A percentile compares a stretch with the other conserved stretches of the same genome.
These are phyloP conservation scores for Xerophyta viscosa DNA, from an alignment of 106 monocot species.

Conservation along the genomic window DNA sequence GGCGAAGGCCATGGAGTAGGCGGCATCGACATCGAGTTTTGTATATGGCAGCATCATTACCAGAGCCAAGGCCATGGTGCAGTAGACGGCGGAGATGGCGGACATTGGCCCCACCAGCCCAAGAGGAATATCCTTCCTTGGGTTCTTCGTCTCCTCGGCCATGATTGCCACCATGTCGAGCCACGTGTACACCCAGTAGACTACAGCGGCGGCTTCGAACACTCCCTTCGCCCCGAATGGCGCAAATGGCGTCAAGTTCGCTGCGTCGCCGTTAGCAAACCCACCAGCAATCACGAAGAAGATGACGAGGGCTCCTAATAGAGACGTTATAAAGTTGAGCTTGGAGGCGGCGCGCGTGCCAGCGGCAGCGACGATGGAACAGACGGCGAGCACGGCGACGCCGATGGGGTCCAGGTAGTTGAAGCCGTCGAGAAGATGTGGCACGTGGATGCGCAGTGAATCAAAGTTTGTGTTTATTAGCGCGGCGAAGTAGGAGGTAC, in stretches of 20 bases:
- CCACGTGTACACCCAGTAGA: constrained; percentile 69
- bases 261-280: constrained; percentile 26
- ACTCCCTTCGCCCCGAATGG: constrained; percentile 61
- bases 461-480: neutral
- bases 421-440: constrained; percentile 20
- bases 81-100: constrained; percentile 55
- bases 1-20: constrained; percentile 62
- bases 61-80: constrained; percentile 62
- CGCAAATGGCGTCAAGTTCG: constrained; percentile 50
- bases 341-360: constrained; percentile 40
- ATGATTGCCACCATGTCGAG: constrained; percentile 78
- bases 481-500: constrained; percentile 4
- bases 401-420: constrained; percentile 59
- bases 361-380: constrained; percentile 17
- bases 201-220: constrained; percentile 50
- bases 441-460: constrained; percentile 2
- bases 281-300: constrained; percentile 51
- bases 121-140: constrained; percentile 69
- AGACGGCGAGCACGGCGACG: constrained; percentile 24
- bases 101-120: constrained; percentile 75
- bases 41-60: constrained; percentile 46
- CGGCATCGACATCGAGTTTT: constrained; percentile 42
- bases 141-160: constrained; percentile 81
- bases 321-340: constrained; percentile 56
- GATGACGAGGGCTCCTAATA: constrained; percentile 30